phyloP scores from a whole-genome alignment of 2,329 filamentous ascomycete species.

The Cladosporium cucumerinum region DNA sequence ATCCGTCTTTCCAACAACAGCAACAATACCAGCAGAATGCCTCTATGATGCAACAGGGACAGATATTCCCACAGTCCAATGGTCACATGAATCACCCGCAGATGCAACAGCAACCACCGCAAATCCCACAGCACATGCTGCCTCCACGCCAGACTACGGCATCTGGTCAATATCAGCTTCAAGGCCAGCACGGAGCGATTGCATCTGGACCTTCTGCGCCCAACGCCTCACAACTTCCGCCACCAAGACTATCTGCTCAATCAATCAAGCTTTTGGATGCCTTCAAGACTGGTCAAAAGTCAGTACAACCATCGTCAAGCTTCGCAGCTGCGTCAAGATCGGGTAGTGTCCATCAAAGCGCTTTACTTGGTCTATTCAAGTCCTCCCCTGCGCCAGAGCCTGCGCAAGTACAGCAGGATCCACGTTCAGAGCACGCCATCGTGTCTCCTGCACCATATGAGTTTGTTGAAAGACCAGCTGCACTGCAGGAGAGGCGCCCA shows the following conservation, averaged over 20 bases:
- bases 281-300: constrained; percentile 44
- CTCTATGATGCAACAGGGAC: background rate
- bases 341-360: constrained; percentile 38
- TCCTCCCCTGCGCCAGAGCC: constrained; percentile 23
- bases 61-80: background rate
- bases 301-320: background rate
- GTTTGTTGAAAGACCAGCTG: constrained; percentile 20
- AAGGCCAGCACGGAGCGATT: constrained; percentile 16
- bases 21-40: background rate
- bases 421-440: constrained; percentile 2
- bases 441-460: constrained; percentile 24
- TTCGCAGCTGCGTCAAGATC: background rate
- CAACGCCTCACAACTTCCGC: constrained; percentile 55
- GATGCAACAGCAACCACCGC: constrained; percentile 9
- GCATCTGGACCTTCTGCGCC: constrained; percentile 48
- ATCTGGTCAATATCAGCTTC: constrained; percentile 1
- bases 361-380: constrained; percentile 46
- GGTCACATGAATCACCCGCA: background rate
- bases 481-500: constrained; percentile 20
- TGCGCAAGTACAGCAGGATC: constrained; percentile 14
- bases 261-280: constrained; percentile 56
- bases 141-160: background rate
- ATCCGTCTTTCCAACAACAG: background rate
- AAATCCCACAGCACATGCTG: background rate
- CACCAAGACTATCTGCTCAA: constrained; percentile 57